Evolutionary conservation across 768 basidiomycete species (phyloP), one percentile per base, ranked within the genome.

Genomic region (Fibroporia radiculosa): DNA sequence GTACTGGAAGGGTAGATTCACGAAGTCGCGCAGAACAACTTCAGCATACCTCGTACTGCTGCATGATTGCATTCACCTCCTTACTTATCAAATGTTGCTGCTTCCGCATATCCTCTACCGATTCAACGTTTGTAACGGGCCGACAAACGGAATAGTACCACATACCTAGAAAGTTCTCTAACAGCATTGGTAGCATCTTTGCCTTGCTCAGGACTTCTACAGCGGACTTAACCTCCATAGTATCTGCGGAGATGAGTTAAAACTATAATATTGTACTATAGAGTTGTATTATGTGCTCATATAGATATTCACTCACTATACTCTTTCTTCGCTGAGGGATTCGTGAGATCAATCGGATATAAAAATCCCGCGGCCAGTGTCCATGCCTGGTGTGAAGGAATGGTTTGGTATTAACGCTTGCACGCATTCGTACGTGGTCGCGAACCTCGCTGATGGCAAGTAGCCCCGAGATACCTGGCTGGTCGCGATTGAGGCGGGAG

Each of bases 131-230:
- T 41, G 34, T 25, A 27, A 19, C 3, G 32, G 32, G 10, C 24
- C 40, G 19, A 12, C 1, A 6, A 1, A 35, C n/a, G 3, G 6
- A 24, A n/a, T 12, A 0, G 31, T 3, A 4, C 22, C 0, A 57
- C 78, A 42, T 42, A 85, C 86, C 82, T 22, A 88, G 71, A 56
- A 84, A 88, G 10, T 72, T 74, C 55, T 90, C 86, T 19, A 87
- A 62, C 46, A 87, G 64, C 39, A 74, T 72, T 8, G 80, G 75
- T 14, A 87, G 61, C 61, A 78, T 74, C 50, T 77, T 72, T 40
- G 73, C 72, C 49, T 73, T 71, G 48, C 74, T 76, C 26, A 89
- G 66, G 6, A 74, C 51, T 28, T 72, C 75, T 50, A 87, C 78
- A 10, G 84, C 80, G 12, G 64, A 65, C 35, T 71, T 69, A 4